phyloP scores from a whole-genome alignment of 2,329 filamentous ascomycete genomes.

The Coniella vitis region DNA sequence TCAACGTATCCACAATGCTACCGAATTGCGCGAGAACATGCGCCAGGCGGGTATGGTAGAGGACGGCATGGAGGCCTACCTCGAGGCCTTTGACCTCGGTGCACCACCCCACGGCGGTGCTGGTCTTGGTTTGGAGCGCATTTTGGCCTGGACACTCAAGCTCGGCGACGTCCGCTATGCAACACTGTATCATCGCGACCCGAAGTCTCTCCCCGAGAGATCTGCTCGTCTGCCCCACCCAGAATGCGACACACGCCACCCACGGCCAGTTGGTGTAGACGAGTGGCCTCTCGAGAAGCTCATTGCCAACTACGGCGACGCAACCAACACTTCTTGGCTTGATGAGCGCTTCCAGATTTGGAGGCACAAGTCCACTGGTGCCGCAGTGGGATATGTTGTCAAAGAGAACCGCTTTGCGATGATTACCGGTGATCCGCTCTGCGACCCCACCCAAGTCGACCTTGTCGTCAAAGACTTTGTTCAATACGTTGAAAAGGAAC shows the following conservation, averaged over 20 bases:
- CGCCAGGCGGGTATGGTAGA: conserved; percentile 67
- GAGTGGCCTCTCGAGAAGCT: conserved; percentile 64
- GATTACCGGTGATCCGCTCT: conserved; percentile 81
- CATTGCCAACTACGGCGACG: conserved; percentile 92
- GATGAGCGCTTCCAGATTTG: conserved; percentile 85
- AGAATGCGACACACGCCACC: conserved; percentile 67
- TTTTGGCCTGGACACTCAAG: conserved; percentile 78
- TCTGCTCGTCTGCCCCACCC: conserved; percentile 69
- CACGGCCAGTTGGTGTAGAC: conserved; percentile 33
- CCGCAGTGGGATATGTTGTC: conserved; percentile 76
- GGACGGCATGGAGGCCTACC: conserved; percentile 82
- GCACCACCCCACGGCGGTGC: conserved; percentile 85
- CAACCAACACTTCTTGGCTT: conserved; percentile 88
- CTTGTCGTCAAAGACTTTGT: conserved; percentile 70
- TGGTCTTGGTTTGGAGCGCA: conserved; percentile 82
- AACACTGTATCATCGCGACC: conserved; percentile 81
- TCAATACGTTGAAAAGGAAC: conserved; percentile 64
- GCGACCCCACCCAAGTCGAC: conserved; percentile 68
- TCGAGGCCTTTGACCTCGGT: conserved; percentile 81
- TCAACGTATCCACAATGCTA: conserved; percentile 81
- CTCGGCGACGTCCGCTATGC: conserved; percentile 86
- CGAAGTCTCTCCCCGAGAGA: conserved; percentile 72
- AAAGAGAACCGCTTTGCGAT: conserved; percentile 70
- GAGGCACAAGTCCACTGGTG: conserved; percentile 72
- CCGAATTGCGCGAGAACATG: conserved; percentile 72